A percentile compares a stretch with the other conserved stretches of the same genome.
These are phyloP conservation scores for Centella asiatica DNA, from an alignment of 129 eudicot species.

Conservation along the genomic window DNA sequence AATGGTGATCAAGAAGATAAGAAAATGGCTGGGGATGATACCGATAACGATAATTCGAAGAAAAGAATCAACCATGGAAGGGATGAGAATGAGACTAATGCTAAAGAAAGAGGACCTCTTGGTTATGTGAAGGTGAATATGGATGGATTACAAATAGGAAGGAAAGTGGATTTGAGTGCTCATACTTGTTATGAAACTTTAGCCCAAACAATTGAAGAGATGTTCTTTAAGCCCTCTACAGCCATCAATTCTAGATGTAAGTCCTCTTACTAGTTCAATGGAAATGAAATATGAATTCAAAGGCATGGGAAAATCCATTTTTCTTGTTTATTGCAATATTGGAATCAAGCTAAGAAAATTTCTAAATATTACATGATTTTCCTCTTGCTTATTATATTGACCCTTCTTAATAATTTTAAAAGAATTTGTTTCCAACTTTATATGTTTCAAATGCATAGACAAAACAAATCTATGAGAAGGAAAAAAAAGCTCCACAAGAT, in stretches of 20 bases:
- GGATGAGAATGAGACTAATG: constrained; percentile 26
- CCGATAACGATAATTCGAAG: constrained; percentile 20
- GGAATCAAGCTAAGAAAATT: too few relatives aligned
- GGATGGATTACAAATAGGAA: constrained; percentile 90
- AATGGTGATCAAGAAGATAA: constrained; percentile 45
- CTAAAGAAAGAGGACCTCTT: constrained; percentile 38
- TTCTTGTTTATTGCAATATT: too few relatives aligned
- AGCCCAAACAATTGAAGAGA: constrained; percentile 66
- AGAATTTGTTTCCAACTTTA: too few relatives aligned
- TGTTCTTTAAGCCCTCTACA: constrained; percentile 61
- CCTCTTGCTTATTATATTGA: too few relatives aligned
- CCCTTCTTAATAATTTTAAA: too few relatives aligned
- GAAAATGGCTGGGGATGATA: constrained; percentile 45
- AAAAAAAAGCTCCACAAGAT: too few relatives aligned
- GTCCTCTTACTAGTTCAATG: constrained; percentile 25
- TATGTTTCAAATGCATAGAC: too few relatives aligned
- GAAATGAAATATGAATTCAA: too few relatives aligned
- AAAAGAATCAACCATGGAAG: constrained; percentile 39
- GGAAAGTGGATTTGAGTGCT: constrained; percentile 83
- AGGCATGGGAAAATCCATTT: too few relatives aligned
- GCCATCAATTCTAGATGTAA: constrained; percentile 25
- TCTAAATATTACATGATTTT: too few relatives aligned
- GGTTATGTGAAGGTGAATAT: constrained; percentile 90
- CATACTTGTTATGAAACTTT: constrained; percentile 69
- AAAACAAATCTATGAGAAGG: too few relatives aligned